Base-by-base conservation (phyloP, 208 protist species). In the Trypanosoma caninum region DNA sequence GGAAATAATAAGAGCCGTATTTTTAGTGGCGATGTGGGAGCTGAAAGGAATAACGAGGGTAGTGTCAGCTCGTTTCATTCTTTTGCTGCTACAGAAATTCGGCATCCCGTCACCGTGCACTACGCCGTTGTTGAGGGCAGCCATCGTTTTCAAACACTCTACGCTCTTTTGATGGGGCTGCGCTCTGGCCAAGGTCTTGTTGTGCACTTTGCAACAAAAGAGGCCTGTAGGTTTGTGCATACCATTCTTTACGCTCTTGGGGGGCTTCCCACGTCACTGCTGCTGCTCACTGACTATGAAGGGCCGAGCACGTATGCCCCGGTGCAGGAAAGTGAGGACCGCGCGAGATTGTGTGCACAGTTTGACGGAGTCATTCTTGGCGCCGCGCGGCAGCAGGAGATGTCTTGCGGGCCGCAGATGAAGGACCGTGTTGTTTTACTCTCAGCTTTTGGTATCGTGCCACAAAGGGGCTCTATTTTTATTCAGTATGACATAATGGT, bases 181-280 rank as follows among this genome's bases (percentile, higher is more conserved):
- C 48, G 52, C 45, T 38, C 59, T 4, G 56, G 74, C 28, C 65
- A 76, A 23, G 80, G 80, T 6, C 35, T 89, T 28, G 76, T 89
- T 53, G 76, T 92, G 16, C 80, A 86, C 56, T 73, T 87, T 42
- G 76, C 81, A 28, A 92, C 85, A 6, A 76, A 80, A 46, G 78
- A 88, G 52, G 68, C 63, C 34, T 74, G 63, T 31, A 55, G 66
- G 22, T 92, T 85, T 34, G 57, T 88, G 31, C 81, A 76, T 64
- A 66, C 86, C 54, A 61, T 71, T 6, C 71, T 92, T 33, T 80
- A 80, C 65, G 53, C 71, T 2, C 30, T 84, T 11, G 65, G 66
- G 38, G 75, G 84, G 46, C 56, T 90, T 55, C 77, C 76, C 0
- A 16, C 71, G 1, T 65, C 60, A 22, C 44, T 89, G 44, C 53